Conservation (phyloP, 2,329 filamentous ascomycete species). For the Mollisia scopiformis region DNA sequence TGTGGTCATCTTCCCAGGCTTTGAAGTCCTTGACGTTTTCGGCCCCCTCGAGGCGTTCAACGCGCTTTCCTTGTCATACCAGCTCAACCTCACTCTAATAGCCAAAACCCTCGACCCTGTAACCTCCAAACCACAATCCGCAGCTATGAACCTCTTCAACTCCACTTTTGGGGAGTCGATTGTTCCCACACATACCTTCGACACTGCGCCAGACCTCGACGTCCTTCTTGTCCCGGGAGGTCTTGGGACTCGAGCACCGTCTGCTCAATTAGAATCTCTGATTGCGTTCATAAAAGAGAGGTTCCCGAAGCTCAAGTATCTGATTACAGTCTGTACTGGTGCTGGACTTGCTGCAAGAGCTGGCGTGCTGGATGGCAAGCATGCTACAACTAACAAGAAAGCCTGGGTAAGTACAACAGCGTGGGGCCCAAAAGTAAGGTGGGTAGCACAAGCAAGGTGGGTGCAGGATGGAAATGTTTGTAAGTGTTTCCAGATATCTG, state of each 20-base stretch:
- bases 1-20: not conserved
- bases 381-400: constrained; percentile 69
- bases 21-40: not conserved
- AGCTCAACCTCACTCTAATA: not conserved
- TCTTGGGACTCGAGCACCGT: constrained; percentile 18
- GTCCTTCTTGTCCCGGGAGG: constrained; percentile 10
- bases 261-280: constrained; percentile 35
- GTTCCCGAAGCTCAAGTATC: constrained; percentile 48
- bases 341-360: constrained; percentile 59
- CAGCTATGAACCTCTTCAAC: not conserved
- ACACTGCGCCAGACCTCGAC: constrained; percentile 1
- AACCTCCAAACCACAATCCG: not conserved
- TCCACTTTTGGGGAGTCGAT: not conserved
- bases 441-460: constrained; percentile 66
- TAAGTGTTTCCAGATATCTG: constrained; percentile 29
- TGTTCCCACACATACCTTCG: constrained; percentile 8
- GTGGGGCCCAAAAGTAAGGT: constrained; percentile 55
- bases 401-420: constrained; percentile 53
- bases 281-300: constrained; percentile 48
- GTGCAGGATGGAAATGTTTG: constrained; percentile 68
- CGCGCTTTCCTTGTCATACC: not conserved
- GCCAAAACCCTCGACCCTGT: not conserved
- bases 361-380: constrained; percentile 60
- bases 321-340: constrained; percentile 71
- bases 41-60: not conserved